These are phyloP conservation scores for Magnaporthiopsis rhizophila DNA, from an alignment of 2,329 filamentous ascomycete species.

Conservation along the genomic window DNA sequence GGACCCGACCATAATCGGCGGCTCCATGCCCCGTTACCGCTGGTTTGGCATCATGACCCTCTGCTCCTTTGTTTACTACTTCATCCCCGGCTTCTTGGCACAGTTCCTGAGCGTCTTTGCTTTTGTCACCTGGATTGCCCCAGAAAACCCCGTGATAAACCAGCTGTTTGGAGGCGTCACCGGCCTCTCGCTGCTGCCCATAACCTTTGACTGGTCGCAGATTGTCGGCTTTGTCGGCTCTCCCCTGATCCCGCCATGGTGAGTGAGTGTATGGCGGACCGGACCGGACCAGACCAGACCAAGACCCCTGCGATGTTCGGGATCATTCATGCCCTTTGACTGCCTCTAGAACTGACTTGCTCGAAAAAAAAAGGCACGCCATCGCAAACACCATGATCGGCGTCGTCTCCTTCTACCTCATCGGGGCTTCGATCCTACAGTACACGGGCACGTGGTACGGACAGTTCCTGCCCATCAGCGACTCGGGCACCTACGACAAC, in stretches of 20 bases:
- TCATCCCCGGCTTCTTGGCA: slow-evolving; percentile 42
- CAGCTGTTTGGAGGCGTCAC: slow-evolving; percentile 41
- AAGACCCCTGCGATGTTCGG: background rate
- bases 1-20: slow-evolving; percentile 50
- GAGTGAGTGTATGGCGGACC: slow-evolving; percentile 15
- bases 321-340: too few species aligned
- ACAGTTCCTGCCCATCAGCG: slow-evolving; percentile 59
- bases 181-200: slow-evolving; percentile 32
- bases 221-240: slow-evolving; percentile 61
- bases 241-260: slow-evolving; percentile 63
- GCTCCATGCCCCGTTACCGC: slow-evolving; percentile 51
- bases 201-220: slow-evolving; percentile 49
- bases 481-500: slow-evolving; percentile 65
- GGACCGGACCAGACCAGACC: too few species aligned
- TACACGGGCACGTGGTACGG: slow-evolving; percentile 59
- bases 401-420: slow-evolving; percentile 56
- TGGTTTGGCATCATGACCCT: slow-evolving; percentile 35
- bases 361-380: slow-evolving; percentile 42
- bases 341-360: background rate
- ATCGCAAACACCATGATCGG: slow-evolving; percentile 67
- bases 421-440: slow-evolving; percentile 52
- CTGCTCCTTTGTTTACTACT: slow-evolving; percentile 42
- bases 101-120: slow-evolving; percentile 39
- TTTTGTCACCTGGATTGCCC: slow-evolving; percentile 39
- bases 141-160: slow-evolving; percentile 37